Evolutionary conservation across 345 rosid species (phyloP), one percentile per base, ranked within the genome.

Genomic region (Zanthoxylum bungeanum): DNA sequence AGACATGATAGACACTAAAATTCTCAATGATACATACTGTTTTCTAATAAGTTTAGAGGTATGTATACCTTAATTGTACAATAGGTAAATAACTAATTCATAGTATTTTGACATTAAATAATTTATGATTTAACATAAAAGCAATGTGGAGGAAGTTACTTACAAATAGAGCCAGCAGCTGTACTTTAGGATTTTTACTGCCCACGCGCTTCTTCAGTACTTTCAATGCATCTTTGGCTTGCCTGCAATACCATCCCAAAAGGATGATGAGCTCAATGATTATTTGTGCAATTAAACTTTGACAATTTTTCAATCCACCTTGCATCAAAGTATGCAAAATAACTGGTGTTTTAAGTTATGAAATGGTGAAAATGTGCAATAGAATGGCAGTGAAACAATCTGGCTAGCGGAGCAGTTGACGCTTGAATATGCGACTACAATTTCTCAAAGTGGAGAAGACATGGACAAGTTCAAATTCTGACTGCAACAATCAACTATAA

Each of bases 181-280:
- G 99, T 53, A 88, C 87, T 85, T 92, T 89, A n/a, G 96, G 89
- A 74, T 77, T 89, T 85, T 90, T 95, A 88, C 78, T 88, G 75
- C 91, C 93, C 25, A 95, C 80, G 7, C 93, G 93, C 85, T 89
- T 95, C 91, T 95, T 95, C 66, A 95, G 85, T 60, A 89, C 83
- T 81, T 90, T 93, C 82, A 95, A 69, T 22, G 93, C 98, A 74
- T 91, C 99, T 84, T 89, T 91, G 60, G 93, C 78, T 78, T 92
- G 97, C 85, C 98, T 95, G 84, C 80, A 84, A 60, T 51, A 71
- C 31, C 69, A 76, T 68, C 59, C 40, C 64, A 74, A 42, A 51
- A 64, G 44, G 37, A 49, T 19, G 36, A 49, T 40, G 33, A 69
- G 76, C 34, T 52, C 30, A 21, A 69, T 58, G n/a, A 56, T 37